Evolutionary conservation across 345 rosid species (phyloP).

Genomic region (Salix brachista): DNA sequence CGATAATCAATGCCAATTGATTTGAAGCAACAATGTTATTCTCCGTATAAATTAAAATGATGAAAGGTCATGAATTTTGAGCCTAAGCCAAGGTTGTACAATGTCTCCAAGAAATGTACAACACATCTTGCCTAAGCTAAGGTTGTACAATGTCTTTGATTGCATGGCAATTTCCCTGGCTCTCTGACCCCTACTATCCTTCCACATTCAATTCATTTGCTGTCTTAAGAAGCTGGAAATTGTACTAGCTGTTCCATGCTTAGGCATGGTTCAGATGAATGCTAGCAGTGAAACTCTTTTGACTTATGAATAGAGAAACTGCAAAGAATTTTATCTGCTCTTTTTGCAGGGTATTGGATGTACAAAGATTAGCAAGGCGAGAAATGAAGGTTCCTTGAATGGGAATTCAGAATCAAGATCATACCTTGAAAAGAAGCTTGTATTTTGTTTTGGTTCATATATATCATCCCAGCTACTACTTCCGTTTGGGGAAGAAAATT

Average conservation of each 20-base stretch:
- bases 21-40: no score
- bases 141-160: background rate
- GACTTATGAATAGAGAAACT: constrained; percentile 1
- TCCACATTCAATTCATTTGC: background rate
- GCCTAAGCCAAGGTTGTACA: no score
- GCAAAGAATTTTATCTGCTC: background rate
- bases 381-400: constrained; percentile 57
- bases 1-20: background rate
- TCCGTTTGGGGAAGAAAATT: constrained; percentile 79
- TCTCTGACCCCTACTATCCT: background rate
- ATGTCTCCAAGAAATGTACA: background rate
- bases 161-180: background rate
- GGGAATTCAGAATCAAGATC: constrained; percentile 81
- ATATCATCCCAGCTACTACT: constrained; percentile 82
- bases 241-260: background rate
- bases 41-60: no score
- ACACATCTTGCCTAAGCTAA: background rate
- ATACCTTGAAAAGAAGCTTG: constrained; percentile 91
- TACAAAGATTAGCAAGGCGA: constrained; percentile 74
- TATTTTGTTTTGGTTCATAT: constrained; percentile 88
- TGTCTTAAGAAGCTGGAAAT: constrained; percentile 1
- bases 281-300: constrained; percentile 1
- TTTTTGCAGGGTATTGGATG: constrained; percentile 78
- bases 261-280: background rate
- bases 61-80: no score